Evolutionary conservation across 1,139 yeast species (phyloP).

Genomic region (Scheffersomyces illinoinensis): DNA sequence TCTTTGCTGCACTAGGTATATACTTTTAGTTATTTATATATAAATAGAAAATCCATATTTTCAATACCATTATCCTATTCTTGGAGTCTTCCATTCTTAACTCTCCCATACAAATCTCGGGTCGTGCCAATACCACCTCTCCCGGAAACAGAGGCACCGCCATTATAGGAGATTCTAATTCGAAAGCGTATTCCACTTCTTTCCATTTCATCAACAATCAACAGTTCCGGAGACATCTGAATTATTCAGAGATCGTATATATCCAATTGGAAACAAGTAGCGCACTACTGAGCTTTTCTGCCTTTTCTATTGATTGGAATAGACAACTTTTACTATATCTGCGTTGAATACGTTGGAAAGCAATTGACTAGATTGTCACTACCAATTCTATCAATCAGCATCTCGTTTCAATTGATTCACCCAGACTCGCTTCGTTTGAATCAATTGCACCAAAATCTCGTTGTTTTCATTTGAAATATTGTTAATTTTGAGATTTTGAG

Average conservation of each 20-base stretch:
- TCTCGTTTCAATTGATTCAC: neutral
- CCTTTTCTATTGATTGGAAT: neutral
- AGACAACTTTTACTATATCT: neutral
- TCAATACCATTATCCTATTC: neutral
- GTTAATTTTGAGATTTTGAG: neutral
- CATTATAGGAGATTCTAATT: neutral
- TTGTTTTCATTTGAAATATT: neutral
- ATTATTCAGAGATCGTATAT: neutral
- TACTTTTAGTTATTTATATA: too few relatives aligned
- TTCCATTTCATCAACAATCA: neutral
- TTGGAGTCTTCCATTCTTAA: neutral
- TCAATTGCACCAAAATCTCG: neutral
- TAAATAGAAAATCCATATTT: too few relatives aligned
- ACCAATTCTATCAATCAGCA: neutral
- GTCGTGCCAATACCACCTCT: neutral
- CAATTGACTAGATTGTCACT: neutral
- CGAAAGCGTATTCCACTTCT: neutral
- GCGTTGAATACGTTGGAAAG: neutral
- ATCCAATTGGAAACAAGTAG: neutral
- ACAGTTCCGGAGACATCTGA: neutral
- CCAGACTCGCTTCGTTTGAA: neutral
- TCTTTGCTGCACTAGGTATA: too few relatives aligned
- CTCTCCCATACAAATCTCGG: neutral
- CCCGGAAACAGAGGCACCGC: neutral
- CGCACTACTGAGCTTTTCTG: neutral